A percentile compares a stretch with the other conserved stretches of the same genome.
These are phyloP conservation scores for Carex pumila DNA, from an alignment of 176 grass and related monocot genomes.

Conservation along the genomic window DNA sequence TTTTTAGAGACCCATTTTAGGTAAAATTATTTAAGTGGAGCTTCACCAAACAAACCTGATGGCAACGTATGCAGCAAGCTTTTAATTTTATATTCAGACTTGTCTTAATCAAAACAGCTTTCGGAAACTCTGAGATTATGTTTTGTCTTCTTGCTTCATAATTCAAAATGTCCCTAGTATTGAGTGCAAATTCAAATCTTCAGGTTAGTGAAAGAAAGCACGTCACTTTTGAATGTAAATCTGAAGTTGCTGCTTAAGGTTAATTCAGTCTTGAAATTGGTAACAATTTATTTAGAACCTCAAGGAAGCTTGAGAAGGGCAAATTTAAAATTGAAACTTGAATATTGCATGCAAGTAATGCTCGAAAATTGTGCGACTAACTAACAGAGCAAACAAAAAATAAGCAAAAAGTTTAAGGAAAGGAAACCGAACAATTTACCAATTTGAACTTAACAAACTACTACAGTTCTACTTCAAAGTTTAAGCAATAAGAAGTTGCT, in stretches of 20 bases:
- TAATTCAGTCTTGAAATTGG: background rate
- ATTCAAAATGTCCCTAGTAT: background rate
- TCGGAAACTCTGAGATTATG: background rate
- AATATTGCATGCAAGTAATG: background rate
- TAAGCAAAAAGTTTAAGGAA: background rate
- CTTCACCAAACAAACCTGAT: background rate
- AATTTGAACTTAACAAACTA: background rate
- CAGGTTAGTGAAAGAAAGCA: background rate
- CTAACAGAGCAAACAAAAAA: background rate
- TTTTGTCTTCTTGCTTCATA: background rate
- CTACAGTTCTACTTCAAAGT: background rate
- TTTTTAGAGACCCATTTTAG: background rate
- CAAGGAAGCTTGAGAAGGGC: background rate
- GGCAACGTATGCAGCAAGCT: background rate
- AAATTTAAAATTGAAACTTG: background rate
- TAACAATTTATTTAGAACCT: background rate
- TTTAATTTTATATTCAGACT: conserved; percentile 6
- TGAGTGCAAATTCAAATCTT: background rate
- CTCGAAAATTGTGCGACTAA: background rate
- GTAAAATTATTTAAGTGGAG: background rate
- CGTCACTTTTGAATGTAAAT: background rate
- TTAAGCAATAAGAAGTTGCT: background rate
- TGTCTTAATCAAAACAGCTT: background rate
- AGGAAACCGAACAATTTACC: background rate
- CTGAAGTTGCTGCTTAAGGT: background rate